Percentiles rank a stretch among this genome's conserved stretches.
phyloP scores from a whole-genome alignment of 352 stramenopile genomes.

The Sclerospora graminicola region DNA sequence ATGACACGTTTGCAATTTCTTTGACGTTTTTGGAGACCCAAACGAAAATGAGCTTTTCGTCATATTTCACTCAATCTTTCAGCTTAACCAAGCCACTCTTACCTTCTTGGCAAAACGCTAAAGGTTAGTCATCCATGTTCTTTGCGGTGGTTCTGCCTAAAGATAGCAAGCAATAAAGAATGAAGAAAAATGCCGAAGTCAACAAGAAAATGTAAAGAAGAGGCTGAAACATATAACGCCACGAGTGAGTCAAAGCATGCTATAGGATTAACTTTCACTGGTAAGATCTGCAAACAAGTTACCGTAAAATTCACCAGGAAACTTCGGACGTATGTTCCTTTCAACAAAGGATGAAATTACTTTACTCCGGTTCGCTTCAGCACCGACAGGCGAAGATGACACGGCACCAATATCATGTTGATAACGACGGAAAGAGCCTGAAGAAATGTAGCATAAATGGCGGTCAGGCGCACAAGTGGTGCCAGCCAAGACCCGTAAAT shows the following conservation, averaged over 20 bases:
- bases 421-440: slow-evolving; percentile 59
- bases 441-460: slow-evolving; percentile 71
- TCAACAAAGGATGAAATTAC: slow-evolving; percentile 63
- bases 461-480: slow-evolving; percentile 72
- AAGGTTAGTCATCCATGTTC: neutral
- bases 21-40: slow-evolving; percentile 3
- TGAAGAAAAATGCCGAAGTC: neutral
- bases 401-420: slow-evolving; percentile 65
- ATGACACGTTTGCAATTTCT: slow-evolving; percentile 1
- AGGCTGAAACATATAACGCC: too few relatives aligned
- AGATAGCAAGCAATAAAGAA: slow-evolving; percentile 4
- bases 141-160: slow-evolving; percentile 9
- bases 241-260: too few relatives aligned
- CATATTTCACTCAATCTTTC: slow-evolving; percentile 4
- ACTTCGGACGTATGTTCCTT: slow-evolving; percentile 72
- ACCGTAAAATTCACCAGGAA: slow-evolving; percentile 82
- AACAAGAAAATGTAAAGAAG: slow-evolving; percentile 7
- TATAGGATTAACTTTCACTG: slow-evolving; percentile 8
- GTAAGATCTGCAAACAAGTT: slow-evolving; percentile 60
- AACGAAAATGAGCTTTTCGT: slow-evolving; percentile 15
- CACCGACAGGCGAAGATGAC: slow-evolving; percentile 41
- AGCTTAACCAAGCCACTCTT: too few relatives aligned
- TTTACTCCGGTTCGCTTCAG: slow-evolving; percentile 62
- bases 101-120: neutral
- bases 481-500: slow-evolving; percentile 69